Conservation (phyloP, 768 basidiomycete species). For the Pisolithus albus region DNA sequence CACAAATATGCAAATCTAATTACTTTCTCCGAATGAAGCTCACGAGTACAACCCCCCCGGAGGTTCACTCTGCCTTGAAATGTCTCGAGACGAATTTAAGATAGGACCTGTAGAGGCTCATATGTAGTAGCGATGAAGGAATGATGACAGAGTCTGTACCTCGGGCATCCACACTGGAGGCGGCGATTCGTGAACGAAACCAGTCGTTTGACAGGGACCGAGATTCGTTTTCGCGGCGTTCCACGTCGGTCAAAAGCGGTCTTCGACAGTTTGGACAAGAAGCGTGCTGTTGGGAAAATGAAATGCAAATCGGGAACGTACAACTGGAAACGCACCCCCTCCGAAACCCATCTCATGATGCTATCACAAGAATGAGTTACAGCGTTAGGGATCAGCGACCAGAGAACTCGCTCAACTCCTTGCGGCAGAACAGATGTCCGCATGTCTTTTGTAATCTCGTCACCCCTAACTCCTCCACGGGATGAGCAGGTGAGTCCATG, state of each 20-base stretch:
- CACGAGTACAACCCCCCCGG: conserved; percentile 57
- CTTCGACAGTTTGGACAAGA: conserved; percentile 64
- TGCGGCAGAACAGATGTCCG: conserved; percentile 73
- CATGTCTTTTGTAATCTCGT: conserved; percentile 51
- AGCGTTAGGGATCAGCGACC: conserved; percentile 1
- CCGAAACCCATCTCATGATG: conserved; percentile 56
- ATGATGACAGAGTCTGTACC: conserved; percentile 2
- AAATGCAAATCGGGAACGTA: conserved; percentile 1
- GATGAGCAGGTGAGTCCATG: conserved; percentile 75
- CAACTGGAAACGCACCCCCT: conserved; percentile 39
- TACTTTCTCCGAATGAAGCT: conserved; percentile 1
- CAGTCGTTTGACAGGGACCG: conserved; percentile 8
- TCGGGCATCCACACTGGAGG: conserved; percentile 14
- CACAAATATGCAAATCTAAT: conserved; percentile 13
- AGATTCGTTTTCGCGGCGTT: conserved; percentile 8
- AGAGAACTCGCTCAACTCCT: conserved; percentile 50
- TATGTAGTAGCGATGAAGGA: conserved; percentile 12
- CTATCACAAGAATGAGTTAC: conserved; percentile 31
- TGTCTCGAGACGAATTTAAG: not conserved
- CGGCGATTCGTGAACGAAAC: conserved; percentile 19
- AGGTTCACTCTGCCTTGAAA: conserved; percentile 14
- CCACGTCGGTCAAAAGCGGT: conserved; percentile 29
- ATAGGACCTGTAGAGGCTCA: conserved; percentile 14
- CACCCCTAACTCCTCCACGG: conserved; percentile 63
- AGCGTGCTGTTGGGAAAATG: conserved; percentile 38